These are phyloP conservation scores for Linderniella brevidens DNA, from an alignment of 257 asterid species.

Conservation along the genomic window DNA sequence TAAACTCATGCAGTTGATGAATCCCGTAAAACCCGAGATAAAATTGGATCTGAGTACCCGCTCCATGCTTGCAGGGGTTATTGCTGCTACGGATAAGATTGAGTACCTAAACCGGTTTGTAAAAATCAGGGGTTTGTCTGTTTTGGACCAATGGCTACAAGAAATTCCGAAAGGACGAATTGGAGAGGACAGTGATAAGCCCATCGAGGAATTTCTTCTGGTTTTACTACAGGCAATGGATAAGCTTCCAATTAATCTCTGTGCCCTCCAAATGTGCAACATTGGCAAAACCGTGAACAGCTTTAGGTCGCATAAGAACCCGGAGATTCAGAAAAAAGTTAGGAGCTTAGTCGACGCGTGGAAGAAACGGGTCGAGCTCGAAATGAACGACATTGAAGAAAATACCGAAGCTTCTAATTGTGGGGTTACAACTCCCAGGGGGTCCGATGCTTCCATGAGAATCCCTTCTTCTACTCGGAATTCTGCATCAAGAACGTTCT, in stretches of 20 bases:
- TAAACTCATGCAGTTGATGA: slow-evolving; percentile 53
- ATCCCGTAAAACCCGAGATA: slow-evolving; percentile 30
- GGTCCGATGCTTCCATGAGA: slow-evolving; percentile 25
- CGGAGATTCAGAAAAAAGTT: slow-evolving; percentile 41
- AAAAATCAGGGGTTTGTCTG: slow-evolving; percentile 37
- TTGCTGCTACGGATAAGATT: slow-evolving; percentile 34
- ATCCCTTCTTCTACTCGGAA: slow-evolving; percentile 20
- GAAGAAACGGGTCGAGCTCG: slow-evolving; percentile 56
- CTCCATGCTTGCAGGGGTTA: slow-evolving; percentile 39
- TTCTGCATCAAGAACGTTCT: slow-evolving; percentile 21
- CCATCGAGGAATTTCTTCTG: slow-evolving; percentile 34
- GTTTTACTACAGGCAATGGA: slow-evolving; percentile 45
- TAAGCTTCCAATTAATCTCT: slow-evolving; percentile 40
- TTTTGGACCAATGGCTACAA: slow-evolving; percentile 44
- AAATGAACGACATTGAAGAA: slow-evolving; percentile 35
- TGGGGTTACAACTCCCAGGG: slow-evolving; percentile 21
- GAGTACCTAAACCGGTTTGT: slow-evolving; percentile 41
- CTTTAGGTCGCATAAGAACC: slow-evolving; percentile 33
- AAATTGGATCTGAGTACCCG: slow-evolving; percentile 46
- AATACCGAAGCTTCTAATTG: slow-evolving; percentile 39
- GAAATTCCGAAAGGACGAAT: slow-evolving; percentile 31
- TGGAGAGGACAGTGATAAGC: slow-evolving; percentile 30
- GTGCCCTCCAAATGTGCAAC: slow-evolving; percentile 40
- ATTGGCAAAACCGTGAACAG: slow-evolving; percentile 49
- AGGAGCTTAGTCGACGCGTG: slow-evolving; percentile 43